A percentile compares a stretch with the other conserved stretches of the same genome.
Evolutionary conservation across 306 rosid species (phyloP).

Genomic region (Cyclanthera cordifolia): DNA sequence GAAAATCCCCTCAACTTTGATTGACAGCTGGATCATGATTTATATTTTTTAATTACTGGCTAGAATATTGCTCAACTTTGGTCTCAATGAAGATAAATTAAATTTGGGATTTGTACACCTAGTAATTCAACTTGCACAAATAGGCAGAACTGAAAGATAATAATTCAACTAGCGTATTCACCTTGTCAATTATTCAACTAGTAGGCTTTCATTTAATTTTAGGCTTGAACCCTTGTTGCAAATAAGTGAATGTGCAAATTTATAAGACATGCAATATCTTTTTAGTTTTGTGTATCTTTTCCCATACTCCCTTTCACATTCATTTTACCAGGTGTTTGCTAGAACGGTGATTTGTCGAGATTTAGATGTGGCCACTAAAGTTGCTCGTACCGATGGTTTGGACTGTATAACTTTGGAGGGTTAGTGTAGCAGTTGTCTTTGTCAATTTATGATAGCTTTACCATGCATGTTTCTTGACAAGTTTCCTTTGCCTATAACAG

Average conservation of each 20-base stretch:
- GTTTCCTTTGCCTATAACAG: constrained; percentile 28
- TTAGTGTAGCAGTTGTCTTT: constrained; percentile 20
- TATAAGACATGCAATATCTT: background rate
- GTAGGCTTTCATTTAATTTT: background rate
- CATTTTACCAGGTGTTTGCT: constrained; percentile 62
- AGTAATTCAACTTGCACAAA: background rate
- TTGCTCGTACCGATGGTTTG: constrained; percentile 75
- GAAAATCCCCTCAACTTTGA: background rate
- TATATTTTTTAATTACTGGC: background rate
- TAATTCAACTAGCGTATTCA: too few species aligned
- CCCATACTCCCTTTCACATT: constrained; percentile 2
- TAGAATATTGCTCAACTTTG: background rate
- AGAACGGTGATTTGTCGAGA: constrained; percentile 91
- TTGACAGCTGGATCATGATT: background rate
- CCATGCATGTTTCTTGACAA: constrained; percentile 22
- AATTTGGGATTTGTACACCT: background rate
- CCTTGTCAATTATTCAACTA: background rate
- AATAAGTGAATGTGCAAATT: too few species aligned
- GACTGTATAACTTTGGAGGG: constrained; percentile 98
- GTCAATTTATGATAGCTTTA: constrained; percentile 4
- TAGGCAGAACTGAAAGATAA: background rate
- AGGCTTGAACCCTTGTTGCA: background rate
- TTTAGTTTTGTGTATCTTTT: constrained; percentile 8
- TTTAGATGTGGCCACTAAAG: constrained; percentile 85
- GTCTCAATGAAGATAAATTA: background rate